A percentile compares a stretch with the other conserved stretches of the same genome.
Evolutionary conservation across 1,139 yeast genomes (phyloP).

Genomic region (Blastobotrys persicus): DNA sequence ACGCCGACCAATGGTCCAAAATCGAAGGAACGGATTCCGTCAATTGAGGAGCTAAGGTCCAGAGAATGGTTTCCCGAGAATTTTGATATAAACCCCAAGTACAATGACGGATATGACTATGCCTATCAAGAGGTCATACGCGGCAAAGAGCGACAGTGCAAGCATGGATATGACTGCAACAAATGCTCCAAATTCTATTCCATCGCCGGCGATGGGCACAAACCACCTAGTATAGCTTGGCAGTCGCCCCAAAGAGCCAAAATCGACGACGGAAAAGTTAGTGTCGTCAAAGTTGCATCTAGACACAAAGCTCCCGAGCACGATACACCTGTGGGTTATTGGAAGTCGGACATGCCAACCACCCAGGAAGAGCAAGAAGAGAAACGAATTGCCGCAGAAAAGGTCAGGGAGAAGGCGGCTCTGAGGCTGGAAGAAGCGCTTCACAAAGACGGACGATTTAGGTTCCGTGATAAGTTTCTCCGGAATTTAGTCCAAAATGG

Average conservation of each 20-base stretch:
- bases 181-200: conserved; percentile 30
- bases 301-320: conserved; percentile 30
- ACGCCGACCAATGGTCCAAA: neutral
- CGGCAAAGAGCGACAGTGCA: conserved; percentile 27
- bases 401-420: conserved; percentile 19
- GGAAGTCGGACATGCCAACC: conserved; percentile 35
- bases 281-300: conserved; percentile 22
- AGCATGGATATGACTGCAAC: conserved; percentile 32
- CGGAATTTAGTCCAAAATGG: neutral
- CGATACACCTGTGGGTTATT: conserved; percentile 36
- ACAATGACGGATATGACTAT: conserved; percentile 24
- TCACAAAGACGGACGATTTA: conserved; percentile 22
- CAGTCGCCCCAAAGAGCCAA: neutral
- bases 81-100: conserved; percentile 28
- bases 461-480: conserved; percentile 22
- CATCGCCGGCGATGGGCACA: conserved; percentile 24
- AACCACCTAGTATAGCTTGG: conserved; percentile 23
- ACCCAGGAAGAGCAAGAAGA: conserved; percentile 33
- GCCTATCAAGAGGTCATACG: conserved; percentile 32
- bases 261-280: conserved; percentile 8
- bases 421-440: conserved; percentile 26
- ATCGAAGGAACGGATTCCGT: neutral
- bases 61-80: conserved; percentile 19
- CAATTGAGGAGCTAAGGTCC: neutral
- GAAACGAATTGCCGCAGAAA: conserved; percentile 20